These are phyloP conservation scores for Termitomyces eurrhizus DNA, from an alignment of 768 basidiomycete species.

Conservation along the genomic window DNA sequence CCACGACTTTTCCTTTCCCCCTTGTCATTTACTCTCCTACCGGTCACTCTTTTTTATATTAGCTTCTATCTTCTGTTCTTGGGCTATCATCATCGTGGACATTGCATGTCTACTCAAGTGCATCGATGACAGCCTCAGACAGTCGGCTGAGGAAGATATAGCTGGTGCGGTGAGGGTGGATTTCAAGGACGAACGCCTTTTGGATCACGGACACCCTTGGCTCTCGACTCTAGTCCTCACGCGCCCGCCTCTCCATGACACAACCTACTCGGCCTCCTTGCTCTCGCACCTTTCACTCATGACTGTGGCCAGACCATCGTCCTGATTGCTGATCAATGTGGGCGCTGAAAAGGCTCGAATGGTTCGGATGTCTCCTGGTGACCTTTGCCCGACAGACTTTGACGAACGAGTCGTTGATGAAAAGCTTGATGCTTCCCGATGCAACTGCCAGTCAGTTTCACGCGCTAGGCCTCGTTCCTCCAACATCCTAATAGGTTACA, in stretches of 20 bases:
- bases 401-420: slow-evolving; percentile 16
- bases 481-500: slow-evolving; percentile 13
- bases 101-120: slow-evolving; percentile 31
- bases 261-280: slow-evolving; percentile 17
- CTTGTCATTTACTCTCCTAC: slow-evolving; percentile 9
- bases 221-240: slow-evolving; percentile 13
- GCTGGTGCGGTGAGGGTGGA: slow-evolving; percentile 25
- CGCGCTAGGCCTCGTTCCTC: slow-evolving; percentile 11
- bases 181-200: slow-evolving; percentile 20
- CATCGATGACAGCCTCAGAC: slow-evolving; percentile 18
- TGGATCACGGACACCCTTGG: slow-evolving; percentile 17
- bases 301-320: slow-evolving; percentile 35
- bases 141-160: slow-evolving; percentile 23
- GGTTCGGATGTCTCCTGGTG: slow-evolving; percentile 7
- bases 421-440: slow-evolving; percentile 29
- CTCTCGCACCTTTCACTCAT: slow-evolving; percentile 18
- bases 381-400: slow-evolving; percentile 12
- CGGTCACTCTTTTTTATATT: slow-evolving; percentile 23
- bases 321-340: slow-evolving; percentile 19
- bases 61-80: slow-evolving; percentile 9
- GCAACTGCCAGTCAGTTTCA: slow-evolving; percentile 18
- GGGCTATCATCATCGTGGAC: slow-evolving; percentile 24
- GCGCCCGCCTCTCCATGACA: slow-evolving; percentile 10
- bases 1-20: slow-evolving; percentile 5
- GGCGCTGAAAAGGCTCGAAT: slow-evolving; percentile 9